phyloP scores from a whole-genome alignment of 306 rosid species.

The Vicia sativa region DNA sequence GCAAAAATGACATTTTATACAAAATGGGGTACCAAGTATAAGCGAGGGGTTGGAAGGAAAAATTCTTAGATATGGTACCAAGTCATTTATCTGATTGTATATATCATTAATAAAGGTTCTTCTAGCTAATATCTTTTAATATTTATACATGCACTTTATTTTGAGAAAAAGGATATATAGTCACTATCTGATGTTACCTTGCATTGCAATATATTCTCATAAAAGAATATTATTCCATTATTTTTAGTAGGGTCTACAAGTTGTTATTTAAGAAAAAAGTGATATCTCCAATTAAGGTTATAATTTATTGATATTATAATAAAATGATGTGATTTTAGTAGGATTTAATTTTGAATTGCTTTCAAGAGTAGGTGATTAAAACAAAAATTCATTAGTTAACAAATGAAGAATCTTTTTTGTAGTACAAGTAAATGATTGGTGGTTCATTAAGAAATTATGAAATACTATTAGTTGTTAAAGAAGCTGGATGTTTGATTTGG shows the following conservation, averaged over 20 bases:
- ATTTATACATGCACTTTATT: constrained; percentile 24
- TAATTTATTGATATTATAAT: constrained; percentile 1
- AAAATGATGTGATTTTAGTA: constrained; percentile 1
- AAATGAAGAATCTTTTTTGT: constrained; percentile 40
- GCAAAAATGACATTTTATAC: too few species aligned
- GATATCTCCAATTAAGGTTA: neutral
- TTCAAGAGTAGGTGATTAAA: constrained; percentile 17
- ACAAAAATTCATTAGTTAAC: constrained; percentile 30
- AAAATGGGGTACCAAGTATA: too few species aligned
- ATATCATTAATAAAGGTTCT: constrained; percentile 33
- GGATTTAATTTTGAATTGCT: neutral
- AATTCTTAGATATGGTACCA: constrained; percentile 61
- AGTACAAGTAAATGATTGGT: constrained; percentile 46
- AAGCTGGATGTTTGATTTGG: constrained; percentile 40
- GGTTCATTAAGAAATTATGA: constrained; percentile 13
- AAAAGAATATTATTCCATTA: constrained; percentile 20
- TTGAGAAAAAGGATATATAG: constrained; percentile 48
- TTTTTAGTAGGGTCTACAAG: neutral
- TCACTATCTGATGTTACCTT: constrained; percentile 48
- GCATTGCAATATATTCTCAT: constrained; percentile 50
- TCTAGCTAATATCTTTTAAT: constrained; percentile 23
- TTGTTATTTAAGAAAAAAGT: neutral
- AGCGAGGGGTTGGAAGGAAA: too few species aligned
- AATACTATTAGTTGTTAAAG: constrained; percentile 33
- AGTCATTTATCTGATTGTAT: constrained; percentile 48